Evolutionary conservation across 2,329 filamentous ascomycete genomes (phyloP), one percentile per base, ranked within the genome.

Genomic region (Plenodomus lindquistii): DNA sequence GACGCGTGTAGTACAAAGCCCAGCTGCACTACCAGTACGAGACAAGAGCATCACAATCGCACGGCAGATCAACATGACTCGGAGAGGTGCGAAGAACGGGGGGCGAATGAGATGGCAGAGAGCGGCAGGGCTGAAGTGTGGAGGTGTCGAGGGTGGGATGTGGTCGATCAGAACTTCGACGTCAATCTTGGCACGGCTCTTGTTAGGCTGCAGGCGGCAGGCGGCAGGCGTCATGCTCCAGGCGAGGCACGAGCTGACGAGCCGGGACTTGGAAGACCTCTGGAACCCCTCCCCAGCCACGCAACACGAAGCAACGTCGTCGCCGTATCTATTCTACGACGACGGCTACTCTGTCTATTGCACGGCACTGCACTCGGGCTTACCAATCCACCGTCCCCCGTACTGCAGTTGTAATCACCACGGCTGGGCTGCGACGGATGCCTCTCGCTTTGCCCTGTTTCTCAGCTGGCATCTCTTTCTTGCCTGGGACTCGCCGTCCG

Each of bases 121-220:
- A 31, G 10, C 27, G 27, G 31, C 35, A 59, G 50, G 57, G 59
- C 54, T 62, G 57, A 54, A 44, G 50, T 50, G 48, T 42, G 46
- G 48, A 46, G 45, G 44, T 50, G 18, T 38, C 37, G 39, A 37
- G 22, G 24, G 24, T 37, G 27, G 21, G 35, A 20, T 19, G 8
- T 17, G 35, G 59, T 57, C 61, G 60, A 65, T 59, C 56, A 52
- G 50, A n/a, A n/a, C 50, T 65, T 65, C 61, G 50, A 65, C 55
- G 27, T 21, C 31, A 21, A 62, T 63, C 56, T 49, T 53, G 46
- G 52, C 48, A 43, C 42, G 37, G 37, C 22, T 19, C 35, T 8
- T 17, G 35, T 20, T 15, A 18, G 35, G 35, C 45, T 49, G 48
- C 40, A 45, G 46, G 46, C 37, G 46, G 35, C 45, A 41, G 41